Evolutionary conservation across 108 stramenopile genomes (phyloP).

Genomic region (Stephanodiscus triporus): DNA sequence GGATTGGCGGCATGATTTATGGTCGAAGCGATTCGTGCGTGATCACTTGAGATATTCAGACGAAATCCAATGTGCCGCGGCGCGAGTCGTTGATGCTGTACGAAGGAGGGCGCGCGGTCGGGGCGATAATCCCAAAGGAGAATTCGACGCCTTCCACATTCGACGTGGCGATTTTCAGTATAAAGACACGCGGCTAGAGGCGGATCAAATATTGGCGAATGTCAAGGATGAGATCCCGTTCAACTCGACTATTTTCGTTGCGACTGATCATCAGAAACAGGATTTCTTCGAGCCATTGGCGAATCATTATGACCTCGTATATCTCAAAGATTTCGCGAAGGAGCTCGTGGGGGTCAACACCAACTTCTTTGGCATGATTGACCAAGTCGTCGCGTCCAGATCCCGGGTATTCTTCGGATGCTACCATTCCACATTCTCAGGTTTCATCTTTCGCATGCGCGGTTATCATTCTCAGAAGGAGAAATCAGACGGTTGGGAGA

Average conservation of each 20-base stretch:
- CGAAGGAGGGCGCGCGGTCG: slow-evolving; percentile 50
- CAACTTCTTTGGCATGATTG: slow-evolving; percentile 67
- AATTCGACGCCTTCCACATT: slow-evolving; percentile 80
- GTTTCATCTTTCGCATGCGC: slow-evolving; percentile 83
- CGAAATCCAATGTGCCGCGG: slow-evolving; percentile 91
- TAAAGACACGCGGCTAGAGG: slow-evolving; percentile 65
- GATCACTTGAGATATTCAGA: slow-evolving; percentile 86
- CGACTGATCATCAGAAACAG: slow-evolving; percentile 75
- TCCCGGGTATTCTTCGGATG: slow-evolving; percentile 80
- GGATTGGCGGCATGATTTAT: slow-evolving; percentile 75
- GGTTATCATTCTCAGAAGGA: slow-evolving; percentile 78
- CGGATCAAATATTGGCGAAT: slow-evolving; percentile 57
- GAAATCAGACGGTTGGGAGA: slow-evolving; percentile 57
- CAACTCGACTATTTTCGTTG: slow-evolving; percentile 74
- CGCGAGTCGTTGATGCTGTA: slow-evolving; percentile 78
- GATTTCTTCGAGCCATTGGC: slow-evolving; percentile 55
- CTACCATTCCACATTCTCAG: slow-evolving; percentile 81
- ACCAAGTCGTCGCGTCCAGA: slow-evolving; percentile 79
- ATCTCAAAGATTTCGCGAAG: slow-evolving; percentile 53
- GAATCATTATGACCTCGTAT: slow-evolving; percentile 48
- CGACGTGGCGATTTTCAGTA: slow-evolving; percentile 84
- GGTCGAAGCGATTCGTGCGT: slow-evolving; percentile 85
- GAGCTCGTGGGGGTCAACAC: slow-evolving; percentile 52
- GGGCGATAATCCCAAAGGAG: slow-evolving; percentile 43
- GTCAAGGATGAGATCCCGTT: slow-evolving; percentile 56